phyloP scores from a whole-genome alignment of 305 asterid species.

The Coffea humblotiana region DNA sequence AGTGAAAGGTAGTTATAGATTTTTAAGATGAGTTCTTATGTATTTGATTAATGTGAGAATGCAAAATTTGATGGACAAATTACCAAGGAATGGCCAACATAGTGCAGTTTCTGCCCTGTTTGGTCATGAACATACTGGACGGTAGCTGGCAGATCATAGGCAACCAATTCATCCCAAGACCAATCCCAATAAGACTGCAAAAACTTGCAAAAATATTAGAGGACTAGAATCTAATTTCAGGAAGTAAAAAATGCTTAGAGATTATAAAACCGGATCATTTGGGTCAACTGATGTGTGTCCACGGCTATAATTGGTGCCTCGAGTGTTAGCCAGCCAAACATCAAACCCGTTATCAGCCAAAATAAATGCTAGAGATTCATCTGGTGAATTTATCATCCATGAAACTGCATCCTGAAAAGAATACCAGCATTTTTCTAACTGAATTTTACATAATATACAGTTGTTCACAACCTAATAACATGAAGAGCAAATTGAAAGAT shows the following conservation, averaged over 20 bases:
- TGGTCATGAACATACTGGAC: conserved; percentile 47
- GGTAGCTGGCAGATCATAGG: conserved; percentile 58
- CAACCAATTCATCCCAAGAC: conserved; percentile 84
- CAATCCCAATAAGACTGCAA: conserved; percentile 70
- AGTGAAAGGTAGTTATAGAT: too few species aligned
- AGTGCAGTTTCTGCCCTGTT: conserved; percentile 67
- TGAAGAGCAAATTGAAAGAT: too few species aligned
- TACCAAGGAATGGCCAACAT: conserved; percentile 80
- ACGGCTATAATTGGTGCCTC: conserved; percentile 65
- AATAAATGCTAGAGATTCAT: conserved; percentile 55
- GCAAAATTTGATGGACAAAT: not conserved
- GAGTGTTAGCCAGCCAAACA: conserved; percentile 64
- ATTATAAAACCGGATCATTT: conserved; percentile 31
- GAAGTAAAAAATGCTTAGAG: not conserved
- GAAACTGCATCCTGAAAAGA: conserved; percentile 51
- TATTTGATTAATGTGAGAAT: not conserved
- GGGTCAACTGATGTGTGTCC: conserved; percentile 54
- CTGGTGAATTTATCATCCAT: conserved; percentile 53
- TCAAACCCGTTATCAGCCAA: conserved; percentile 62
- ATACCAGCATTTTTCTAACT: too few species aligned
- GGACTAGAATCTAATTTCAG: not conserved
- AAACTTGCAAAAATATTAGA: not conserved
- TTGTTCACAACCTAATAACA: too few species aligned
- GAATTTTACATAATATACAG: too few species aligned
- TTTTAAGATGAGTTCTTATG: too few species aligned